Base-by-base conservation (phyloP, 73 alveolate species). In the Breviolum minutum region DNA sequence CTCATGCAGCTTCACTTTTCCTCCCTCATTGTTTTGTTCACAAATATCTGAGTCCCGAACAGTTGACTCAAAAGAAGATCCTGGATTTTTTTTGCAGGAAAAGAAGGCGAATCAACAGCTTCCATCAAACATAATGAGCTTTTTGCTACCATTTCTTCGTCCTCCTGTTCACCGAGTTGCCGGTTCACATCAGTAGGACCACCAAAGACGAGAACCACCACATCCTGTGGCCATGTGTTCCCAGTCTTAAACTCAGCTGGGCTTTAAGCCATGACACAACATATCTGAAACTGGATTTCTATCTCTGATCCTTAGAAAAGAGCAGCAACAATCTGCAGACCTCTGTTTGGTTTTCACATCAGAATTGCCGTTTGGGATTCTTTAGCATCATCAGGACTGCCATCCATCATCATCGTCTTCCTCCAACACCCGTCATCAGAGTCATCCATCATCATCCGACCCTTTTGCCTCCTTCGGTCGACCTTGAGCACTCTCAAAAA, bases 151-250 rank as follows among this genome's bases (percentile, higher is more conserved):
- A 1, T 68, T 17, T 68, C n/a, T 68, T 68, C 77, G 30, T 69
- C 97, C 97, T 91, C 97, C 27, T 54, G 97, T 22, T 60, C 14
- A 30, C 63, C 74, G 89, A 91, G 87, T 63, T 60, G 32, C 17
- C 97, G 97, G 40, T 91, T 70, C 64, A 91, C 77, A 62, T 91
- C 97, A 22, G 97, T 79, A 27, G 89, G 80, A 29, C 97, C 97
- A 32, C 97, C 97, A 26, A 91, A 91, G n/a, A 91, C 60, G 40
- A 91, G 66, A 32, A 91, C 97, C 94, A 85, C 94, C 10, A 62
- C 94, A 9, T 85, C 94, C 94, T 85, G 10, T 7, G 30, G 85
- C 85, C n/a, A 24, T 24, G 62, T 9, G 30, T 76, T n/a, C n/a
- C n/a, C n/a, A n/a, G 54, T 40, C 54, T 0, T 40, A 40, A 40